phyloP scores from a whole-genome alignment of 768 basidiomycete genomes.

The Collybiopsis confluens region DNA sequence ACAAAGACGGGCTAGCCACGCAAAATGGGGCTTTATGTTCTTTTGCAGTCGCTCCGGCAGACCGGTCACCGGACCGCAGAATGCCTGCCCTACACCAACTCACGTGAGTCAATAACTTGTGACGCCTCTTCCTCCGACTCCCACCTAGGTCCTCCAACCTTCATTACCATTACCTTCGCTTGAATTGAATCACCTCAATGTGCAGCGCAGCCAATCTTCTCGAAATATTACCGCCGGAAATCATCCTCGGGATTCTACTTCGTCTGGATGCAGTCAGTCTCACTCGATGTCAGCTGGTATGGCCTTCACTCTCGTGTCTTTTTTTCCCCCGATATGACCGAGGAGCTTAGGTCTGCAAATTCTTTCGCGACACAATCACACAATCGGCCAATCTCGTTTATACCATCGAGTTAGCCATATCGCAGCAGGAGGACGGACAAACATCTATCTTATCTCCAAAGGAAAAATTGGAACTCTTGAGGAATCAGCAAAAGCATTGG shows the following conservation, averaged over 20 bases:
- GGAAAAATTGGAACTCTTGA: conserved; percentile 35
- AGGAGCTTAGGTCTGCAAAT: not conserved
- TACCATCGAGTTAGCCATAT: conserved; percentile 39
- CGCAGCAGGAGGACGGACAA: conserved; percentile 38
- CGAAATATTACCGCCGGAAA: not conserved
- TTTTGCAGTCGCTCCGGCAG: too few species aligned
- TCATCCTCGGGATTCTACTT: not conserved
- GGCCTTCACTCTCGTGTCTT: not conserved
- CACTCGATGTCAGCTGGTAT: not conserved
- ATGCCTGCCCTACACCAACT: too few species aligned
- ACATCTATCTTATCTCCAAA: conserved; percentile 21
- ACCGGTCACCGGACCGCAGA: too few species aligned
- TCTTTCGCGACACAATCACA: conserved; percentile 15
- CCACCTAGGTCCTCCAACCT: too few species aligned
- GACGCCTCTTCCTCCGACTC: too few species aligned
- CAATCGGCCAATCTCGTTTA: conserved; percentile 33
- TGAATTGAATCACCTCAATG: too few species aligned
- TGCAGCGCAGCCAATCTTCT: too few species aligned
- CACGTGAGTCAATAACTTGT: too few species aligned
- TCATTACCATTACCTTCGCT: too few species aligned
- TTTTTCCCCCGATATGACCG: not conserved
- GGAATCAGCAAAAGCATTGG: conserved; percentile 35
- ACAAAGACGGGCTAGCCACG: too few species aligned
- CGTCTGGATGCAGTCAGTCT: not conserved
- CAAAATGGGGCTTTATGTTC: too few species aligned